Evolutionary conservation across 495 filamentous ascomycete species (phyloP).

Genomic region (Neurospora sp.): DNA sequence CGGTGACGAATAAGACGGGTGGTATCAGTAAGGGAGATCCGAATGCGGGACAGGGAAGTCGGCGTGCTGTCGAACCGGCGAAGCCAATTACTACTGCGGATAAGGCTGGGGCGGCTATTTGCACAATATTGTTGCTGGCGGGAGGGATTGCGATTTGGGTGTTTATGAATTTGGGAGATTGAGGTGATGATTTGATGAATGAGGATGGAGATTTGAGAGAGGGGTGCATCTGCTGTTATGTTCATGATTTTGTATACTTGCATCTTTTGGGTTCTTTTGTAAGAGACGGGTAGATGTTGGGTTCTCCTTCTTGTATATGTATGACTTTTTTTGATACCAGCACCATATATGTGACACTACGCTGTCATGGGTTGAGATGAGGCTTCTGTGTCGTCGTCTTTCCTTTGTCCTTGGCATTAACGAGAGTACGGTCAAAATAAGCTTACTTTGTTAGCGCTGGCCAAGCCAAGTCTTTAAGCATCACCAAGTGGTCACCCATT

Average conservation of each 20-base stretch:
- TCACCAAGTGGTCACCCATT: neutral
- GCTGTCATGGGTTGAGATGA: neutral
- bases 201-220: neutral
- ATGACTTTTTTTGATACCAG: neutral
- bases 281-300: neutral
- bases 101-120: conserved; percentile 18
- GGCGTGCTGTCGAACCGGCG: neutral
- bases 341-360: neutral
- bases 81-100: conserved; percentile 16
- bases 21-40: conserved; percentile 18
- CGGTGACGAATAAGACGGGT: conserved; percentile 16
- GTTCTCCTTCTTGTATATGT: neutral
- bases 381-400: neutral
- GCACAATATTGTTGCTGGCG: conserved; percentile 17
- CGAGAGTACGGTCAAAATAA: neutral
- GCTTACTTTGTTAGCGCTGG: neutral
- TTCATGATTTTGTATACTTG: neutral
- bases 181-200: neutral
- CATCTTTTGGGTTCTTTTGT: neutral
- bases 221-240: neutral
- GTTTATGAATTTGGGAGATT: conserved; percentile 23
- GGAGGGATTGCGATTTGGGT: conserved; percentile 11
- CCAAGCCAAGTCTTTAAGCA: neutral
- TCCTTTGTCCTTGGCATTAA: neutral
- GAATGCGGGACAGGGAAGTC: conserved; percentile 7